Percentiles rank a stretch among this genome's conserved stretches.
These are phyloP conservation scores for Globisporangium camurandrum DNA, from an alignment of 352 stramenopile genomes.

Conservation along the genomic window DNA sequence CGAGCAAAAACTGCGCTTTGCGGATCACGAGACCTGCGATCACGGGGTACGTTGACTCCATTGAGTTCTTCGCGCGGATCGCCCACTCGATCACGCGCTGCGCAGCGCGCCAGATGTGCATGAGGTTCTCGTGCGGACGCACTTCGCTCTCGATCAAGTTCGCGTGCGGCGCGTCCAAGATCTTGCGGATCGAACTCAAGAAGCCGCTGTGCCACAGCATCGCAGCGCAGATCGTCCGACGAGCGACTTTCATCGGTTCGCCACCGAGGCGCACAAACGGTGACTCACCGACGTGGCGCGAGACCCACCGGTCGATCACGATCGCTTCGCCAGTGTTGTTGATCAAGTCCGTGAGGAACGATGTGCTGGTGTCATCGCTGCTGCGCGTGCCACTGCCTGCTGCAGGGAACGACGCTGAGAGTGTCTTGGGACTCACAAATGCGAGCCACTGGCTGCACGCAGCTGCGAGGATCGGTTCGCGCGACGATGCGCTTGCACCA, in stretches of 20 bases:
- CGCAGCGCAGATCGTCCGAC: constrained; percentile 72
- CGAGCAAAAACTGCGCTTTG: constrained; percentile 80
- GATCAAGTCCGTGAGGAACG: constrained; percentile 69
- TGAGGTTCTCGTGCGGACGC: constrained; percentile 82
- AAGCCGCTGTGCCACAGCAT: constrained; percentile 89
- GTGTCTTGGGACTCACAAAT: constrained; percentile 52
- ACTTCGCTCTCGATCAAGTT: constrained; percentile 59
- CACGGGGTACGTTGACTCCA: constrained; percentile 76
- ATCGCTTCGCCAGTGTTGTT: constrained; percentile 46
- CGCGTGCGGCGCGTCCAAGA: constrained; percentile 24
- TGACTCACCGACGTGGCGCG: constrained; percentile 76
- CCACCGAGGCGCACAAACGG: constrained; percentile 72
- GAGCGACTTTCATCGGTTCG: constrained; percentile 83
- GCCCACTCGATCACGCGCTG: constrained; percentile 86
- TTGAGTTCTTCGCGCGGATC: constrained; percentile 85
- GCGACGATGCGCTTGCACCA: constrained; percentile 17
- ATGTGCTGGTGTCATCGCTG: constrained; percentile 13
- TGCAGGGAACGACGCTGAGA: constrained; percentile 21
- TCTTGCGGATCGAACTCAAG: constrained; percentile 45
- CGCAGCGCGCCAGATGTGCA: constrained; percentile 85
- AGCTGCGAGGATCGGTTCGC: constrained; percentile 32
- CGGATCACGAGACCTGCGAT: constrained; percentile 74
- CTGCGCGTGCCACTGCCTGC: constrained; percentile 6
- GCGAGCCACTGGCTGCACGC: constrained; percentile 47
- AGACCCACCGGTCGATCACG: constrained; percentile 69